Evolutionary conservation across 2,329 filamentous ascomycete species (phyloP), one percentile per base, ranked within the genome.

Genomic region (Epichloe festucae): DNA sequence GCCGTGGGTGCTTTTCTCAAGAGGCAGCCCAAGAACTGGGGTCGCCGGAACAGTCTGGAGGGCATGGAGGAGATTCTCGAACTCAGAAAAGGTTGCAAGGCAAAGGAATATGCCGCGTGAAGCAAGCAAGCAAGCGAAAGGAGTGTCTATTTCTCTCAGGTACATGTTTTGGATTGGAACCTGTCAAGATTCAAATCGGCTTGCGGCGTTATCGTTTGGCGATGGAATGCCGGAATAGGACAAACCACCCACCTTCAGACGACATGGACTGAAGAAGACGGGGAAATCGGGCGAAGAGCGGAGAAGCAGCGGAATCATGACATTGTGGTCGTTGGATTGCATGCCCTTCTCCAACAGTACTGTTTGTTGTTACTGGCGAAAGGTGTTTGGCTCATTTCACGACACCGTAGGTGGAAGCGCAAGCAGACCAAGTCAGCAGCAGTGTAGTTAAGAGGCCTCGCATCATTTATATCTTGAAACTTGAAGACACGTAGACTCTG

Each of bases 1-100:
- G 81, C 89, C 19, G 93, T 97, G 0, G 93, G 93, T 1, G 93
- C 93, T 0, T 98, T 98, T 65, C 72, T 98, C 54, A 95, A 91
- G 71, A 75, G 89, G 45, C 89, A 95, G 69, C 91, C 91, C 0
- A 78, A 77, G 55, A 94, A 95, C 61, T 97, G 91, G 91, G 90
- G 90, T 1, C 77, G 91, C 41, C 77, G 89, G 54, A 85, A 83
- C 51, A 94, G 87, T 62, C 73, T 90, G 39, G 86, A 89, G 75
- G 64, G 60, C 12, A 59, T 63, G 58, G 63, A 68, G 5, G 62
- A 67, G 17, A 41, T 63, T 45, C 55, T 62, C 15, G 63, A 67
- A 52, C 58, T 62, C 54, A 59, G 64, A 56, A 62, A 52, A 54
- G 58, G 31, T 19, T 14, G 23, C 11, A 55, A 54, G 46, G 47